A percentile compares a stretch with the other conserved stretches of the same genome.
Conservation (phyloP, 352 stramenopile genomes). For the Globisporangium acanthophoron region DNA sequence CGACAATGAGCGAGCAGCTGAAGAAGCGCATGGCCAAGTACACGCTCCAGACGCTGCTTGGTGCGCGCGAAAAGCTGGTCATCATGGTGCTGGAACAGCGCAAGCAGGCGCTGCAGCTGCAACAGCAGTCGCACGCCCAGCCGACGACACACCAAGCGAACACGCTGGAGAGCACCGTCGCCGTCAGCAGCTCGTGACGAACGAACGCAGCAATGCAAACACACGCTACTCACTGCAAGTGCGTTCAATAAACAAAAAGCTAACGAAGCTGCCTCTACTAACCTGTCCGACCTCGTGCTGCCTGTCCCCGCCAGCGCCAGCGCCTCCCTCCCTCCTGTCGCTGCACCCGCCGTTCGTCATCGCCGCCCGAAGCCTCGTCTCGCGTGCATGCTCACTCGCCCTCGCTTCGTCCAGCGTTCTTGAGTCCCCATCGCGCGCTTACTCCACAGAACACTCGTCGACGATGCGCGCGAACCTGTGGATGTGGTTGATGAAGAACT, state of each 20-base stretch:
- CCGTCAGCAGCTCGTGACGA: constrained; percentile 12
- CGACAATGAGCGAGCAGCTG: constrained; percentile 60
- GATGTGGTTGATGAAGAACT: constrained; percentile 90
- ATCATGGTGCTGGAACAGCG: constrained; percentile 36
- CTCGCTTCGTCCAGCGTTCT: background rate
- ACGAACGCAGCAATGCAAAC: background rate
- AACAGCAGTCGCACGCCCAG: background rate
- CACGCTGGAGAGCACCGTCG: constrained; percentile 1
- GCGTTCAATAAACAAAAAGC: constrained; percentile 15
- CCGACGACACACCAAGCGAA: constrained; percentile 1
- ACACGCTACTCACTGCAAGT: constrained; percentile 2
- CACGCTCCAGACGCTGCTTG: constrained; percentile 61
- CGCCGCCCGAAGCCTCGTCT: background rate
- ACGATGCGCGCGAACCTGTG: constrained; percentile 84
- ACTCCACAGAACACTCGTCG: constrained; percentile 65
- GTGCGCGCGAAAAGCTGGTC: constrained; percentile 54
- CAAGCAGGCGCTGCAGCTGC: constrained; percentile 19
- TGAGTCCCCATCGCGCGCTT: constrained; percentile 4
- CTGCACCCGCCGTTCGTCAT: background rate
- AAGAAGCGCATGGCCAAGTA: constrained; percentile 76
- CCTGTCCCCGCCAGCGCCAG: background rate
- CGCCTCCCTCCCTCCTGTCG: background rate
- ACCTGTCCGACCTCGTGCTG: constrained; percentile 2
- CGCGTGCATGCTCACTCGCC: too few relatives aligned
- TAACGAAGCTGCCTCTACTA: constrained; percentile 12